Percentiles rank a stretch among this genome's conserved stretches.
Conservation (phyloP, 1,284 basidiomycete species). For the Sporisorium iseilematis-ciliati region DNA sequence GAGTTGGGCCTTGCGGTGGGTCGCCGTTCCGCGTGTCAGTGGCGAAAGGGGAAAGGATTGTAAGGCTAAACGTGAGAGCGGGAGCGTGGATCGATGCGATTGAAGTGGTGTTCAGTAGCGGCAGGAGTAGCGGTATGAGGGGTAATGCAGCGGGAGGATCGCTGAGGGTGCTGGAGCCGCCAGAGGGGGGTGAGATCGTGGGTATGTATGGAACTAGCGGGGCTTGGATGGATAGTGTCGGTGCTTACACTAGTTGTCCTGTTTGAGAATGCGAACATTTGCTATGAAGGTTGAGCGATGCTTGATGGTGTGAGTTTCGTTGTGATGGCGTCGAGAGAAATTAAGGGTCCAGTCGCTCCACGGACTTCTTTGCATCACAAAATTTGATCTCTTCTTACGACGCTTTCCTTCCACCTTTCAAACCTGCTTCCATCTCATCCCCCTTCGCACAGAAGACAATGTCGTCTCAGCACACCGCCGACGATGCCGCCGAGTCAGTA, state of each 20-base stretch:
- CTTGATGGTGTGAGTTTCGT: not conserved
- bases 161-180: slow-evolving; percentile 34
- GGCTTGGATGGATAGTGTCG: slow-evolving; percentile 41
- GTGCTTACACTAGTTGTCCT: slow-evolving; percentile 18
- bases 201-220: slow-evolving; percentile 41
- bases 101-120: slow-evolving; percentile 36
- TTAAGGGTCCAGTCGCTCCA: not conserved
- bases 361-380: not conserved
- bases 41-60: slow-evolving; percentile 19
- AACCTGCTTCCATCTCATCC: not conserved
- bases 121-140: slow-evolving; percentile 33
- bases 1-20: slow-evolving; percentile 31
- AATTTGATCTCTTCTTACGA: slow-evolving; percentile 4
- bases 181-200: slow-evolving; percentile 25
- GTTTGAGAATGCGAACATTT: not conserved
- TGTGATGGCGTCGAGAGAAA: not conserved
- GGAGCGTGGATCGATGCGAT: slow-evolving; percentile 54
- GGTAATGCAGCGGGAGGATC: slow-evolving; percentile 40
- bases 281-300: not conserved
- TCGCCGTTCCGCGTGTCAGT: slow-evolving; percentile 24
- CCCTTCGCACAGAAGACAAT: not conserved
- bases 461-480: not conserved
- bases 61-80: slow-evolving; percentile 27
- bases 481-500: slow-evolving; percentile 9
- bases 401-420: not conserved